These are phyloP conservation scores for Dendrobium chrysotoxum DNA, from an alignment of 106 monocot species.

Conservation along the genomic window DNA sequence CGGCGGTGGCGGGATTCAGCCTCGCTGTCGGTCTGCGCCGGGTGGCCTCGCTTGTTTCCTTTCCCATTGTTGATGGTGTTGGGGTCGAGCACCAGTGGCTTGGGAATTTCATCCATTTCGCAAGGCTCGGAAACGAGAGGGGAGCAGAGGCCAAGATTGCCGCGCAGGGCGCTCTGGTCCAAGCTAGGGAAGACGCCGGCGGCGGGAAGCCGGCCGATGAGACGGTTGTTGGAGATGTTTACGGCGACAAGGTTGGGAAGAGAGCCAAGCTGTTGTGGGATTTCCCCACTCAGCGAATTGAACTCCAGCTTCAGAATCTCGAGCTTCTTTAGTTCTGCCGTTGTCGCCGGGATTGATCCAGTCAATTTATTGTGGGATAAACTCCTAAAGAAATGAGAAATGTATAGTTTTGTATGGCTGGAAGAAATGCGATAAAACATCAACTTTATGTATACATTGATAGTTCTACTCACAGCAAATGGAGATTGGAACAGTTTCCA, in stretches of 20 bases:
- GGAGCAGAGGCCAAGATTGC: slow-evolving; percentile 55
- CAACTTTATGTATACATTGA: background rate
- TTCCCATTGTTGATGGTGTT: slow-evolving; percentile 18
- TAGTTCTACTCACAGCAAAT: slow-evolving; percentile 19
- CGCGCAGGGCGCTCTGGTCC: slow-evolving; percentile 24
- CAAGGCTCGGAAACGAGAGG: slow-evolving; percentile 47
- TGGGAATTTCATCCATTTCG: slow-evolving; percentile 39
- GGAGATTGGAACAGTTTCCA: slow-evolving; percentile 20
- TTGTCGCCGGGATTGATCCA: slow-evolving; percentile 15
- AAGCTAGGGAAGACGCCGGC: slow-evolving; percentile 61
- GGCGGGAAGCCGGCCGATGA: slow-evolving; percentile 72
- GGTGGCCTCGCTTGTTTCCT: background rate
- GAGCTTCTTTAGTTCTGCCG: slow-evolving; percentile 49
- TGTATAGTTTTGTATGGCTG: background rate
- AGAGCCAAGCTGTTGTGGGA: slow-evolving; percentile 60
- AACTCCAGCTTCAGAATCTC: slow-evolving; percentile 82
- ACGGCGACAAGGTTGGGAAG: slow-evolving; percentile 20
- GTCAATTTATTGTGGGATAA: slow-evolving; percentile 20
- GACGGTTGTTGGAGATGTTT: slow-evolving; percentile 78
- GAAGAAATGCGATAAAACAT: background rate
- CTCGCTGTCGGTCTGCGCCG: background rate
- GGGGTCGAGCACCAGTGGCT: slow-evolving; percentile 60
- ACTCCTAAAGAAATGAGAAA: slow-evolving; percentile 13
- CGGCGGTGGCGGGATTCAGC: background rate
- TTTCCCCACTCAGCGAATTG: slow-evolving; percentile 74